Base-by-base conservation (phyloP, 306 rosid species). In the Benincasa hispida region DNA sequence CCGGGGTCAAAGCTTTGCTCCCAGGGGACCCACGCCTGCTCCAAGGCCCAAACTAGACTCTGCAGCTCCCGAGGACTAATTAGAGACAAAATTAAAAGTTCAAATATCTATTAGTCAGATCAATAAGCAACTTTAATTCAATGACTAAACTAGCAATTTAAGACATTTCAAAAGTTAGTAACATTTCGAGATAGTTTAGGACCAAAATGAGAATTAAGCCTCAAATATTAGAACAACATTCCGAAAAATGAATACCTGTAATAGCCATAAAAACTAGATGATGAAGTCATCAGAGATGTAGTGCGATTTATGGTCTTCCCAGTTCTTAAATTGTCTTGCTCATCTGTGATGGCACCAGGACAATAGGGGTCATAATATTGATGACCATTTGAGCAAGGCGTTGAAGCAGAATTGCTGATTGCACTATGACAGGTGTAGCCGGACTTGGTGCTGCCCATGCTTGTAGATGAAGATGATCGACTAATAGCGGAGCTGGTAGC, bases 401-500 rank as follows among this genome's bases (percentile, higher is more conserved):
- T 57, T 70, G 99, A 92, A 81, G 93, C 85, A 76, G 77, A 69
- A 81, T 84, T 84, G 83, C 96, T 91, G 82, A 27, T 51, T 28
- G 59, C 56, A 50, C 97, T 89, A 69, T 77, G 78, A 68, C 83
- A 89, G 57, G 95, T 95, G 74, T 78, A 87, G 75, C 88, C 85
- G 34, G 93, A 89, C 83, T 77, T 86, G 78, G 84, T 75, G 87
- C 99, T 92, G 47, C 42, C 84, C 60, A 79, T 79, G 66, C 98
- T 95, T 37, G 88, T 77, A 56, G 84, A 81, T 54, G 98, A 90
- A 78, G 77, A 84, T 6, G 93, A 88, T 45, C 79, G 68, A 80
- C 90, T 81, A 70, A 78, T 72, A 57, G 85, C 95, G 58, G 78
- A 85, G 85, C 81, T 81, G 77, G 97, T 74, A 61, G 53, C 76